Evolutionary conservation across 208 protist genomes (phyloP), one percentile per base, ranked within the genome.

Genomic region (Leishmania gerbilli): DNA sequence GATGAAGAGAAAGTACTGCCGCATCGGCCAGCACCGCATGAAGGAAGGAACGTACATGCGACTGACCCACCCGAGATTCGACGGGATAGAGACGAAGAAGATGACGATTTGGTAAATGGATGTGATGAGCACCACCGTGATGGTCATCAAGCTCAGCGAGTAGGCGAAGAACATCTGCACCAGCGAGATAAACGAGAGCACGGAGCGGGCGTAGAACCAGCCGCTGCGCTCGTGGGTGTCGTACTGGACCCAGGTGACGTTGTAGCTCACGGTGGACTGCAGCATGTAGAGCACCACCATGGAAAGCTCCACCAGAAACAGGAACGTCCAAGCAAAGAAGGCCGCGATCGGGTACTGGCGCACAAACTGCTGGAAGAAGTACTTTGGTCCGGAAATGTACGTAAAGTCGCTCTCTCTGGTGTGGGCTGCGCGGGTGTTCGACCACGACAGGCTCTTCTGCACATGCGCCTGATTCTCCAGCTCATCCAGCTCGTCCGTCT

Each of bases 1-100:
- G 51, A 97, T 90, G 60, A 96, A 94, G 27, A 96, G 88, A 74
- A 96, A 93, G 84, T 97, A 97, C 80, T 96, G 93, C 62, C 94
- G 85, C 87, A 97, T 89, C 11, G 94, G 89, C 93, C 94, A 97
- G 79, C 90, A 93, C 4, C 94, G 92, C 76, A 97, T 77, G 78
- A 97, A 97, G 62, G 93, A 84, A 13, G 94, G 94, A 72, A 97
- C 94, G 82, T 97, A 97, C 56, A 96, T 79, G 21, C 88, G 82
- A 65, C 91, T 97, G 6, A 95, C 89, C 91, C 92, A 96, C 21
- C 80, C 84, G 34, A 93, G 67, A 0, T 71, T 40, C 27, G 85
- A 83, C 69, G 71, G 80, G 47, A 92, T 79, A 0, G 92, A 84
- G 2, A 96, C 71, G 74, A 96, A 90, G 79, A 95, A 93, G 51